Conservation (phyloP, 805 yeast species). For the Cyberlindnera misumaiensis region DNA sequence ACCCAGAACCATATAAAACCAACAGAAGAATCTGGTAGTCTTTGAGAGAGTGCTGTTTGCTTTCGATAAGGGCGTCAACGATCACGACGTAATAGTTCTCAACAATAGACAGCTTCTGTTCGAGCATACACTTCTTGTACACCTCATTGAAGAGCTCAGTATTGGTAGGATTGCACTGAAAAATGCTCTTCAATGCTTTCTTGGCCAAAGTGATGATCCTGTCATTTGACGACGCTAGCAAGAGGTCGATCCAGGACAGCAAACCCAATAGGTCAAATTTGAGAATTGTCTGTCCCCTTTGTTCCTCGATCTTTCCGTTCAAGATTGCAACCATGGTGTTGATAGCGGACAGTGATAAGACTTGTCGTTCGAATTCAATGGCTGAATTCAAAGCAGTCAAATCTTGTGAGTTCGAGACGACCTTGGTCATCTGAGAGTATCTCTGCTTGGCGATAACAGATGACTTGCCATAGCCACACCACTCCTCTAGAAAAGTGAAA, state of each 20-base stretch:
- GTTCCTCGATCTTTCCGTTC: conserved; percentile 58
- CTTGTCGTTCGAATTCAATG: conserved; percentile 70
- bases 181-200: conserved; percentile 61
- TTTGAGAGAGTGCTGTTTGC: conserved; percentile 38
- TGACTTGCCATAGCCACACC: conserved; percentile 88
- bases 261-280: conserved; percentile 68
- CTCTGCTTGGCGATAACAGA: conserved; percentile 57
- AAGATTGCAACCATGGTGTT: conserved; percentile 82
- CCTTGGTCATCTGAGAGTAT: conserved; percentile 48
- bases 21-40: conserved; percentile 68
- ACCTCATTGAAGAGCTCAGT: conserved; percentile 49
- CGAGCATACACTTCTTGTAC: conserved; percentile 63
- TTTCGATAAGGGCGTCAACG: conserved; percentile 53
- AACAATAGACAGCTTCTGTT: conserved; percentile 44
- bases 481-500: conserved; percentile 76
- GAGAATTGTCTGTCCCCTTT: conserved; percentile 43
- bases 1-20: conserved; percentile 74
- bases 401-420: conserved; percentile 30
- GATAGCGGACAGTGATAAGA: conserved; percentile 62
- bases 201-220: conserved; percentile 57
- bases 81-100: conserved; percentile 68
- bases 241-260: conserved; percentile 73
- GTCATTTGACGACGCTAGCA: conserved; percentile 55
- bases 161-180: conserved; percentile 52
- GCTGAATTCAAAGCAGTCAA: conserved; percentile 56